Percentiles rank a stretch among this genome's conserved stretches.
phyloP scores from a whole-genome alignment of 495 filamentous ascomycete species.

The Sabuloglossum arenarium region DNA sequence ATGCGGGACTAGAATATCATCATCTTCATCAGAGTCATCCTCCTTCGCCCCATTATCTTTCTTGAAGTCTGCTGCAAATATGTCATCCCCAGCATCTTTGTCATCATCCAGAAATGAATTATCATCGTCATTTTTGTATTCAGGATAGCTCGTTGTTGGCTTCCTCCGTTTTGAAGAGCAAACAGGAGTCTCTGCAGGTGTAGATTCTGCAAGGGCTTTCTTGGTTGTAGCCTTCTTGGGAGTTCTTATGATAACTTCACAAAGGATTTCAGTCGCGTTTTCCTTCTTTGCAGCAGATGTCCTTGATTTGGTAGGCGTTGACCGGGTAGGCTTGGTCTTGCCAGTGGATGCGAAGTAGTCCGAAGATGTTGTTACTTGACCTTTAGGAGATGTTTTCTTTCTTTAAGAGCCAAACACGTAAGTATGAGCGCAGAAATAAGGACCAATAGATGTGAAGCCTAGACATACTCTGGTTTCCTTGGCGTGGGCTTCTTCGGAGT shows the following conservation, averaged over 20 bases:
- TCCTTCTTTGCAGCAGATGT: conserved; percentile 1
- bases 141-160: conserved; percentile 15
- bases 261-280: neutral
- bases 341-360: conserved; percentile 41
- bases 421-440: no score
- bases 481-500: conserved; percentile 25
- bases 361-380: conserved; percentile 31
- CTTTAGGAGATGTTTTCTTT: conserved; percentile 24
- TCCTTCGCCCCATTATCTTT: conserved; percentile 38
- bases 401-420: conserved; percentile 12
- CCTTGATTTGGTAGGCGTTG: conserved; percentile 15
- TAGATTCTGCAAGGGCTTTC: neutral
- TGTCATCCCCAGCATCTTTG: conserved; percentile 49
- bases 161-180: conserved; percentile 14
- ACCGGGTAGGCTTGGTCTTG: conserved; percentile 21
- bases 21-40: conserved; percentile 8
- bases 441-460: neutral
- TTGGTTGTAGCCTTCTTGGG: neutral
- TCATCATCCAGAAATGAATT: conserved; percentile 35
- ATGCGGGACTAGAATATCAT: conserved; percentile 2
- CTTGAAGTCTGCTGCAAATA: conserved; percentile 44
- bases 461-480: conserved; percentile 18
- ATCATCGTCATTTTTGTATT: conserved; percentile 21
- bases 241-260: conserved; percentile 7
- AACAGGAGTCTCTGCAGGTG: neutral